A percentile compares a stretch with the other conserved stretches of the same genome.
phyloP scores from a whole-genome alignment of 305 asterid species.

The Withania somnifera region DNA sequence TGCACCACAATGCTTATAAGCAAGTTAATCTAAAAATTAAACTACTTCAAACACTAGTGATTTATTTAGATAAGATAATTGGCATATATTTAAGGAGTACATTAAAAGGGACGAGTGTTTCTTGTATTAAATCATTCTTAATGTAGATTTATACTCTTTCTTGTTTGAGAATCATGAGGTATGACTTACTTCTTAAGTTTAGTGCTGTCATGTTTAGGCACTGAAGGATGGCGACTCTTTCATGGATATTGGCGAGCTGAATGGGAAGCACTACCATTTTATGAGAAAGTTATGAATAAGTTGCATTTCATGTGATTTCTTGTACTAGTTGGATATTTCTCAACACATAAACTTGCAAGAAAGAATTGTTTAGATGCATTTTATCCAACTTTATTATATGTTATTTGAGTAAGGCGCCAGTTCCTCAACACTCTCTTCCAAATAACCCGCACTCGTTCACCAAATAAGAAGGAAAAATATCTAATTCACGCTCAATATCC shows the following conservation, averaged over 20 bases:
- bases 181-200: slow-evolving; percentile 51
- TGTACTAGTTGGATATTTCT: background rate
- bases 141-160: background rate
- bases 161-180: slow-evolving; percentile 20
- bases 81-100: too few species aligned
- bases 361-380: background rate
- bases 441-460: background rate
- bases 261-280: slow-evolving; percentile 68
- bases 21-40: background rate
- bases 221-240: slow-evolving; percentile 65
- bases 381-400: background rate
- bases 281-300: slow-evolving; percentile 64
- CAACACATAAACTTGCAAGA: background rate
- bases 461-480: background rate
- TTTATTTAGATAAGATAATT: background rate
- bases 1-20: background rate
- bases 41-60: background rate
- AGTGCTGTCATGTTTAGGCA: slow-evolving; percentile 62
- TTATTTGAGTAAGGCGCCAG: background rate
- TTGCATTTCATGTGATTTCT: slow-evolving; percentile 51
- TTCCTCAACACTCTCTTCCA: background rate
- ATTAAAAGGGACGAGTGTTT: background rate
- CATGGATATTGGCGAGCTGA: slow-evolving; percentile 75
- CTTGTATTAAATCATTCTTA: background rate
- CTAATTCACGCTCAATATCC: background rate